These are phyloP conservation scores for Cladobotryum mycophilum DNA, from an alignment of 2,329 filamentous ascomycete species.

Conservation along the genomic window DNA sequence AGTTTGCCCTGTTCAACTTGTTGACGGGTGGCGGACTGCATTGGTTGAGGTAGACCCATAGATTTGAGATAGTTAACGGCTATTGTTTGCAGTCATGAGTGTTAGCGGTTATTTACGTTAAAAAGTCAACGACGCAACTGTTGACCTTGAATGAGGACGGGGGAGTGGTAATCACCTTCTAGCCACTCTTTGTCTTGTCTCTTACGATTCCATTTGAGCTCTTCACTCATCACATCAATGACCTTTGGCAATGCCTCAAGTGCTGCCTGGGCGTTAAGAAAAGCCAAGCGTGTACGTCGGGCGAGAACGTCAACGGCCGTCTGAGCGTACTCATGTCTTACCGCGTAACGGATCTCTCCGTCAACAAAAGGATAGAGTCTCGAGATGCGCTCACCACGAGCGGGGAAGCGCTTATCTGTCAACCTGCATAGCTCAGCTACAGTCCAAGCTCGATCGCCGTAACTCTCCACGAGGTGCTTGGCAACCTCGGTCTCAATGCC, in stretches of 20 bases:
- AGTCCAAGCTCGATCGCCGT: conserved; percentile 88
- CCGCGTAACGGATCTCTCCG: conserved; percentile 82
- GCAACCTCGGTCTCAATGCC: conserved; percentile 88
- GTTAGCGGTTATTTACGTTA: not conserved
- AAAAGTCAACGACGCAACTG: not conserved
- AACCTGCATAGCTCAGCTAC: conserved; percentile 74
- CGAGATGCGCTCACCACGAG: conserved; percentile 73
- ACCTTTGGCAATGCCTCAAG: conserved; percentile 78
- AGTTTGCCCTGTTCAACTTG: conserved; percentile 57
- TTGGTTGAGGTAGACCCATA: conserved; percentile 58
- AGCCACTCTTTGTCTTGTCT: conserved; percentile 77
- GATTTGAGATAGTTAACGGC: conserved; percentile 55
- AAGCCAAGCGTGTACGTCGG: conserved; percentile 75
- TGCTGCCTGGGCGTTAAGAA: conserved; percentile 85
- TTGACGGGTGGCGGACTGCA: conserved; percentile 50
- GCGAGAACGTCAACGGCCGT: conserved; percentile 85
- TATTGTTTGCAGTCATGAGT: conserved; percentile 20
- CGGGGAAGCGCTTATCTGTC: conserved; percentile 74
- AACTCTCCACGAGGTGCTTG: conserved; percentile 78
- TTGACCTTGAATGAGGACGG: not conserved
- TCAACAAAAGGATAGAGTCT: conserved; percentile 84
- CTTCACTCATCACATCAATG: conserved; percentile 83
- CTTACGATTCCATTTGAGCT: conserved; percentile 69
- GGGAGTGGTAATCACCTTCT: conserved; percentile 48
- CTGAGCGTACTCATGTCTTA: conserved; percentile 85